These are phyloP conservation scores for Bauhinia variegata DNA, from an alignment of 306 rosid species.

Conservation along the genomic window DNA sequence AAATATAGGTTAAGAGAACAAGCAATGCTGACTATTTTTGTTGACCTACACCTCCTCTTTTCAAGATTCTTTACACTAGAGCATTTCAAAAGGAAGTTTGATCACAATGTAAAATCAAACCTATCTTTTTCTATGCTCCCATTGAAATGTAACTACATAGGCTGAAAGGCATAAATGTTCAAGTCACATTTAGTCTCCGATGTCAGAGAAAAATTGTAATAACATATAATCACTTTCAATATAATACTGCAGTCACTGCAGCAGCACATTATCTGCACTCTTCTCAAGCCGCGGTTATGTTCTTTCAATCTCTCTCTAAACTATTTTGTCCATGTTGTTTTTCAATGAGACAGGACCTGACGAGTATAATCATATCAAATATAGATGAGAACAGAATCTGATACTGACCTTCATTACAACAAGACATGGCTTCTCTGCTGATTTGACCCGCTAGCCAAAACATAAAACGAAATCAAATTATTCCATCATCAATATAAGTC, in stretches of 20 bases:
- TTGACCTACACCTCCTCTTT: background rate
- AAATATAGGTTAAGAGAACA: conserved; percentile 24
- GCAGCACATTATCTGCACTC: conserved; percentile 12
- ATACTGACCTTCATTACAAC: conserved; percentile 70
- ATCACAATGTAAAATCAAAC: background rate
- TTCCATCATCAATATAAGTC: conserved; percentile 26
- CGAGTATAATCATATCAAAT: conserved; percentile 15
- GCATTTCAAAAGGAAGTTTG: background rate
- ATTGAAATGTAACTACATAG: too few species aligned
- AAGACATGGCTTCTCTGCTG: conserved; percentile 66
- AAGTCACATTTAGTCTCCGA: background rate
- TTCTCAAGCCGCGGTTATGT: background rate
- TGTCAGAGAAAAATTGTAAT: conserved; percentile 2
- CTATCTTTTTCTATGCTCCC: background rate
- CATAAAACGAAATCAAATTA: conserved; percentile 28
- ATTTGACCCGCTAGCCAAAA: conserved; percentile 57
- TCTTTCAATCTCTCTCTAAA: background rate
- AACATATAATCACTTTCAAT: conserved; percentile 9
- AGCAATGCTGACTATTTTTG: conserved; percentile 1
- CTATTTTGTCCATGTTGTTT: conserved; percentile 13
- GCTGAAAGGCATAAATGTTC: background rate
- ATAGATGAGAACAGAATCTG: conserved; percentile 19
- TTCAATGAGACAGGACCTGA: conserved; percentile 3
- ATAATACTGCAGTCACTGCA: conserved; percentile 17
- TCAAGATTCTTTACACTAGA: conserved; percentile 8